phyloP scores from a whole-genome alignment of 345 rosid species.

The Citrus australasica region DNA sequence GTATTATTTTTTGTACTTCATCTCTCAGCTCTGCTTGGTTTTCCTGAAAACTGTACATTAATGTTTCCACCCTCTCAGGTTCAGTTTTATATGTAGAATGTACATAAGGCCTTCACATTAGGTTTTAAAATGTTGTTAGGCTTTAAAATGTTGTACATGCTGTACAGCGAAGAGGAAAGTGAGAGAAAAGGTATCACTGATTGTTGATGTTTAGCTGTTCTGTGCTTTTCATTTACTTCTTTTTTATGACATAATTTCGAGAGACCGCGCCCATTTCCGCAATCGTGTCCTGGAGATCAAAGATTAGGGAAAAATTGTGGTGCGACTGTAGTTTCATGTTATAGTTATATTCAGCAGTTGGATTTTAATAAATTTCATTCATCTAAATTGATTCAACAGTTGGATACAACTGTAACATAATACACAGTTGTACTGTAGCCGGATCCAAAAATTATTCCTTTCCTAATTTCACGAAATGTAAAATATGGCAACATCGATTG shows the following conservation, averaged over 20 bases:
- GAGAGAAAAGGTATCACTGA: background rate
- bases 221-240: background rate
- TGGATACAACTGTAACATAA: no score
- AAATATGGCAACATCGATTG: no score
- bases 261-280: background rate
- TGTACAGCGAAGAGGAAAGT: background rate
- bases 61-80: background rate
- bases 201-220: background rate
- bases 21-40: background rate
- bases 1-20: background rate
- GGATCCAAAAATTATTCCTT: no score
- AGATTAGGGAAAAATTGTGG: no score
- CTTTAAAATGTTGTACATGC: slow-evolving; percentile 11
- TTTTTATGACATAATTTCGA: background rate
- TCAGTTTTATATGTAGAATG: background rate
- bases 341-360: no score
- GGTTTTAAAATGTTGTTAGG: slow-evolving; percentile 22
- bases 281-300: background rate
- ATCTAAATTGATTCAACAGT: no score
- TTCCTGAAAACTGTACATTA: background rate
- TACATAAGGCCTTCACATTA: slow-evolving; percentile 2
- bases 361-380: no score
- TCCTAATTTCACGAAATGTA: no score
- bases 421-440: no score
- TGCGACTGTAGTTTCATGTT: no score